phyloP scores from a whole-genome alignment of 106 monocot genomes.

The Apostasia shenzhenica region DNA sequence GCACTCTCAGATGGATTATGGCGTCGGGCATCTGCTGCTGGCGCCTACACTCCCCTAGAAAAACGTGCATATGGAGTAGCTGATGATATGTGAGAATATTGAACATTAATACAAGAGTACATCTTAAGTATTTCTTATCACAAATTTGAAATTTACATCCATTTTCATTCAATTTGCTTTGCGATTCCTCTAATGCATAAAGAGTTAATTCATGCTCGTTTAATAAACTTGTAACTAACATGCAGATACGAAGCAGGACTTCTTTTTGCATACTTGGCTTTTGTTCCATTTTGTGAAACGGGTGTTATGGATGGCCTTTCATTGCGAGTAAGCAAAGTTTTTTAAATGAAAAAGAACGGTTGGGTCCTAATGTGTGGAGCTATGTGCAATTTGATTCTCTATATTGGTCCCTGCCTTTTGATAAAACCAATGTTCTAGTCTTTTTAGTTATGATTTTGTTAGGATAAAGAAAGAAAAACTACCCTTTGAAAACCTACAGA shows the following conservation, averaged over 20 bases:
- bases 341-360: not conserved
- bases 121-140: not conserved
- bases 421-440: no score
- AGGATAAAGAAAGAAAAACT: no score
- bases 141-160: not conserved
- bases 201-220: not conserved
- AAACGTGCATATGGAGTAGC: slow-evolving; percentile 94
- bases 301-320: slow-evolving; percentile 81
- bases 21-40: slow-evolving; percentile 66
- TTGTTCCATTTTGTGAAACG: slow-evolving; percentile 88
- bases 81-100: slow-evolving; percentile 76
- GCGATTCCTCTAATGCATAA: not conserved
- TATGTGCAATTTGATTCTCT: no score
- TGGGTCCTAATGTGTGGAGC: no score
- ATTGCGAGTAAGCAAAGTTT: slow-evolving; percentile 54
- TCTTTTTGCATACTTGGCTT: slow-evolving; percentile 89
- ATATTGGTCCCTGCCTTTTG: no score
- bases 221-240: not conserved
- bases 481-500: no score
- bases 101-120: not conserved
- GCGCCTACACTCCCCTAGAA: slow-evolving; percentile 70
- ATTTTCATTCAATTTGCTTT: slow-evolving; percentile 3
- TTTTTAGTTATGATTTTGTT: no score
- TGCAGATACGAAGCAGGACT: slow-evolving; percentile 91
- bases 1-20: slow-evolving; percentile 72